Percentiles rank a stretch among this genome's conserved stretches.
Conservation (phyloP, 2,329 filamentous ascomycete genomes). For the Didymella sp. region DNA sequence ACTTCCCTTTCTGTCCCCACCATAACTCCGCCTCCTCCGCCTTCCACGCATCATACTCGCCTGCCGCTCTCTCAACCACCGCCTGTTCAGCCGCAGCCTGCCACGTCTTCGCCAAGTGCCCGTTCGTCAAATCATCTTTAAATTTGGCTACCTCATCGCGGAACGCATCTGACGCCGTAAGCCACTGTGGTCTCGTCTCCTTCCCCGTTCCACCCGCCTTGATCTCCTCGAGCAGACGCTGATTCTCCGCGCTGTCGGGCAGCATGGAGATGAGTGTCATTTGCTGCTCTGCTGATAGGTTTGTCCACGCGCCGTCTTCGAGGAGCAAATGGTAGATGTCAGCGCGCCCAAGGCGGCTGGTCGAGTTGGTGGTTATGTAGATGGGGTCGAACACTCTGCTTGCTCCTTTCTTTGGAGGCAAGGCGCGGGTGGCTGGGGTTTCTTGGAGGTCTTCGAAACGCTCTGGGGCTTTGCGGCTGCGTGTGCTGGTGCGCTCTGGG, state of each 20-base stretch:
- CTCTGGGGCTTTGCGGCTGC: slow-evolving; percentile 40
- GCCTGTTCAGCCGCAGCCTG: slow-evolving; percentile 62
- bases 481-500: slow-evolving; percentile 27
- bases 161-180: slow-evolving; percentile 52
- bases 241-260: slow-evolving; percentile 25
- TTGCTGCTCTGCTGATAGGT: slow-evolving; percentile 34
- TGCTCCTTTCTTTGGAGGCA: slow-evolving; percentile 16
- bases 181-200: slow-evolving; percentile 33
- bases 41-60: slow-evolving; percentile 65
- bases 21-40: slow-evolving; percentile 62
- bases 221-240: slow-evolving; percentile 24
- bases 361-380: slow-evolving; percentile 43
- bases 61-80: slow-evolving; percentile 58
- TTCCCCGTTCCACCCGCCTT: slow-evolving; percentile 20
- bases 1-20: slow-evolving; percentile 63
- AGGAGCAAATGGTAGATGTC: slow-evolving; percentile 47
- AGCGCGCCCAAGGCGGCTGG: slow-evolving; percentile 39
- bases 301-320: slow-evolving; percentile 40
- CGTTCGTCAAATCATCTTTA: slow-evolving; percentile 62
- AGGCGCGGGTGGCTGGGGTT: slow-evolving; percentile 12
- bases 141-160: slow-evolving; percentile 62
- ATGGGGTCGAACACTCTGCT: slow-evolving; percentile 40
- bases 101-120: slow-evolving; percentile 66
- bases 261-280: slow-evolving; percentile 33
- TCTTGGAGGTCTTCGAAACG: slow-evolving; percentile 28